These are phyloP conservation scores for Elsinoe necatrix DNA, from an alignment of 2,329 filamentous ascomycete species.

Conservation along the genomic window DNA sequence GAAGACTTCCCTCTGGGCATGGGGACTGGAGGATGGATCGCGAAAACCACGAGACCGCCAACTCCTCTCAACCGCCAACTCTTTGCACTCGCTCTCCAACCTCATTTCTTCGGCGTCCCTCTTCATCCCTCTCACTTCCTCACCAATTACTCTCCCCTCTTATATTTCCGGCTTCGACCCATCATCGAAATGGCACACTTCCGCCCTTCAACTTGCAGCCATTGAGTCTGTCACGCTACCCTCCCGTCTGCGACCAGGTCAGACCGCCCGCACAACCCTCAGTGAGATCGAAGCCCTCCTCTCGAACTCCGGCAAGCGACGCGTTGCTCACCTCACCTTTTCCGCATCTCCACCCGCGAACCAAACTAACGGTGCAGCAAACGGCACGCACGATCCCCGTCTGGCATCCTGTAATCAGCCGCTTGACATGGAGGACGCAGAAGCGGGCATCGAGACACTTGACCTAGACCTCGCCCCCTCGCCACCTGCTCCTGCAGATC, in stretches of 20 bases:
- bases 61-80: conserved; percentile 60
- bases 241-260: conserved; percentile 53
- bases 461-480: conserved; percentile 27
- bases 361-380: conserved; percentile 23
- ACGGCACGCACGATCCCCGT: conserved; percentile 22
- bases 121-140: conserved; percentile 64
- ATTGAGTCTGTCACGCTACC: conserved; percentile 73
- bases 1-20: conserved; percentile 78
- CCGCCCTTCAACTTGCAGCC: conserved; percentile 65
- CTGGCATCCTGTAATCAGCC: conserved; percentile 24
- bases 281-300: conserved; percentile 57
- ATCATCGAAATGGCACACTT: conserved; percentile 67
- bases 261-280: conserved; percentile 44
- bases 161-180: conserved; percentile 51
- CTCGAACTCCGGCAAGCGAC: conserved; percentile 70
- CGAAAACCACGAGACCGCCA: conserved; percentile 43
- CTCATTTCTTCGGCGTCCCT: conserved; percentile 65
- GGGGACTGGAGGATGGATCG: conserved; percentile 62
- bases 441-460: conserved; percentile 12
- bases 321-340: conserved; percentile 66
- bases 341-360: conserved; percentile 39
- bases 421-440: conserved; percentile 21
- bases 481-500: conserved; percentile 13
- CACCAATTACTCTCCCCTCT: conserved; percentile 47
- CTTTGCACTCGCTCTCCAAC: conserved; percentile 61